phyloP scores from a whole-genome alignment of 257 asterid genomes.

The Anisodus acutangulus region DNA sequence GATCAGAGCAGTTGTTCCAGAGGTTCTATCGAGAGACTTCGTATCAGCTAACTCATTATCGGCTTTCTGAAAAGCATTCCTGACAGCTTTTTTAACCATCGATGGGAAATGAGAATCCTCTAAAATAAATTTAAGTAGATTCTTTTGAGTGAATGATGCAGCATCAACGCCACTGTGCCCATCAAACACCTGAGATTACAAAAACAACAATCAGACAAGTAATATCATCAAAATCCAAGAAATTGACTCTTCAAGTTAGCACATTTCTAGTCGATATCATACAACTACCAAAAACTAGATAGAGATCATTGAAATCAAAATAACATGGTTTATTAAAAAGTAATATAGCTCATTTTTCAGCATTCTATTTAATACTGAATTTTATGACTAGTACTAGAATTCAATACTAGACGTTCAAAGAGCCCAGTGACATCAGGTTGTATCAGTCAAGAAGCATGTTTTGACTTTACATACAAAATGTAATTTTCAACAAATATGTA shows the following conservation, averaged over 20 bases:
- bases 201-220: conserved; percentile 13
- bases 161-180: conserved; percentile 91
- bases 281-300: not conserved
- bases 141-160: conserved; percentile 71
- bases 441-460: not conserved
- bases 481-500: conserved; percentile 16
- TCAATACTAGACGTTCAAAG: conserved; percentile 6
- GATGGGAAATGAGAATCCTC: conserved; percentile 78
- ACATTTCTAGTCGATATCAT: not conserved
- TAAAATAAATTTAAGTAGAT: conserved; percentile 61
- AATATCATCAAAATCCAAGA: not conserved
- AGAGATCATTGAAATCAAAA: not conserved
- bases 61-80: conserved; percentile 74
- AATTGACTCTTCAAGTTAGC: not conserved
- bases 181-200: conserved; percentile 70
- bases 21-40: conserved; percentile 63
- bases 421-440: conserved; percentile 25
- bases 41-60: conserved; percentile 79
- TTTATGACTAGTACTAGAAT: conserved; percentile 12
- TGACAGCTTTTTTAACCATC: conserved; percentile 63
- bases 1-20: conserved; percentile 66
- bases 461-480: conserved; percentile 4
- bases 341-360: not conserved
- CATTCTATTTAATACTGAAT: not conserved
- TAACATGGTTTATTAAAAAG: not conserved